These are phyloP conservation scores for Allium cepa DNA, from an alignment of 106 monocot species.

Conservation along the genomic window DNA sequence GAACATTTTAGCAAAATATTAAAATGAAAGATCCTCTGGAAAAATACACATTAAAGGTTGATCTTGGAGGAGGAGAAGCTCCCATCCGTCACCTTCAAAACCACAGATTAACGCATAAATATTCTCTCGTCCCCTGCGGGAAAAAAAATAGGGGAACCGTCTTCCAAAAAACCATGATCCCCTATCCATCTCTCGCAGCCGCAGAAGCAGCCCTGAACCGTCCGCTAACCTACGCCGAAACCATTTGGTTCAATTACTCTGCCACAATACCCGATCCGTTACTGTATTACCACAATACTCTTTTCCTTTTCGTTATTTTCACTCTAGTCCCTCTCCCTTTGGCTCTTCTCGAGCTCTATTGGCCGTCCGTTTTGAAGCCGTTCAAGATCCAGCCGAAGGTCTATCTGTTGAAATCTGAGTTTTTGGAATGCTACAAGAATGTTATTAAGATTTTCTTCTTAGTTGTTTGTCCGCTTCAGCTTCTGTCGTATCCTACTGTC, in stretches of 20 bases:
- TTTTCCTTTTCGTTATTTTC: constrained; percentile 73
- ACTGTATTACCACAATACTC: constrained; percentile 69
- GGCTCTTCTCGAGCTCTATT: constrained; percentile 59
- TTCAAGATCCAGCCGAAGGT: constrained; percentile 95
- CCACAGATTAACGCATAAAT: too few relatives aligned
- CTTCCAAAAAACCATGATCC: constrained; percentile 38
- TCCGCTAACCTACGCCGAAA: constrained; percentile 45
- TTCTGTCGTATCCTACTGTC: constrained; percentile 65
- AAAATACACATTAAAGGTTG: too few relatives aligned
- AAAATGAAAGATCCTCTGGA: too few relatives aligned
- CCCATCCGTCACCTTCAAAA: too few relatives aligned
- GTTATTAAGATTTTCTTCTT: constrained; percentile 59
- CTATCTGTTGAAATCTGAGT: constrained; percentile 24
- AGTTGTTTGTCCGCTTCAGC: constrained; percentile 72
- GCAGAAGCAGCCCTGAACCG: constrained; percentile 79
- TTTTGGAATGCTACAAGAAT: constrained; percentile 60
- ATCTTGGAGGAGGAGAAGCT: too few relatives aligned
- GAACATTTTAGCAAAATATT: too few relatives aligned
- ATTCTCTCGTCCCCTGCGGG: too few relatives aligned
- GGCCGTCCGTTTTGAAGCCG: constrained; percentile 16
- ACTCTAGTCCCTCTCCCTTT: constrained; percentile 73
- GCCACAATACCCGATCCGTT: constrained; percentile 56
- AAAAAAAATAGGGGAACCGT: too few relatives aligned
- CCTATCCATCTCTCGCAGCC: constrained; percentile 42
- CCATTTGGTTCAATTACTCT: constrained; percentile 75